Conservation (phyloP, 2,329 filamentous ascomycete genomes). For the Geosmithia putterillii region DNA sequence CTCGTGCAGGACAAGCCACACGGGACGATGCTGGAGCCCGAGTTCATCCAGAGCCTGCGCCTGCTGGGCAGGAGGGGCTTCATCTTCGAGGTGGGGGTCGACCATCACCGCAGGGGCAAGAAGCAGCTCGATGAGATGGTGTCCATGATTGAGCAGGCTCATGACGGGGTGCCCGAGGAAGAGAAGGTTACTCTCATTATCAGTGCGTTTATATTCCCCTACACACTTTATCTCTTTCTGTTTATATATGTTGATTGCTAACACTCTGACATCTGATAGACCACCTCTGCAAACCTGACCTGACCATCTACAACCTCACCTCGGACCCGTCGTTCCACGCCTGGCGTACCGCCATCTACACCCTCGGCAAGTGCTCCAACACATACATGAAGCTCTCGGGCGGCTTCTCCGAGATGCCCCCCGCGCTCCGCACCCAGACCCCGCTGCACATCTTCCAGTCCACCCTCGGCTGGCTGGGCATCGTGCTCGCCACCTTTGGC, state of each 20-base stretch:
- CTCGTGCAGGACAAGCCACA: slow-evolving; percentile 65
- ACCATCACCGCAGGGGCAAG: slow-evolving; percentile 64
- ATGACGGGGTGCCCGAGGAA: slow-evolving; percentile 45
- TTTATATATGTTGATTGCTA: background rate
- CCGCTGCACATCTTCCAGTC: slow-evolving; percentile 47
- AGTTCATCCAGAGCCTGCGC: slow-evolving; percentile 54
- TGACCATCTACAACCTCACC: slow-evolving; percentile 47
- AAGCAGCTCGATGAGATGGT: slow-evolving; percentile 61
- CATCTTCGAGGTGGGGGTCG: slow-evolving; percentile 74
- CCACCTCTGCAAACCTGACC: slow-evolving; percentile 81
- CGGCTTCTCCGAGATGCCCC: slow-evolving; percentile 66
- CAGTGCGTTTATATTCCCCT: slow-evolving; percentile 35
- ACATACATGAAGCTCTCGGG: slow-evolving; percentile 93
- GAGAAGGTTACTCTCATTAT: slow-evolving; percentile 56
- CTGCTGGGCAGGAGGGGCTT: slow-evolving; percentile 51
- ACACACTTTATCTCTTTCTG: background rate
- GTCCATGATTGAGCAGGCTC: slow-evolving; percentile 56
- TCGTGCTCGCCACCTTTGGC: slow-evolving; percentile 62
- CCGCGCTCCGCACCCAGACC: slow-evolving; percentile 32
- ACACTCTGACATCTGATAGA: slow-evolving; percentile 41
- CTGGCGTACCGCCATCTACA: slow-evolving; percentile 59
- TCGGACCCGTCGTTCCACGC: slow-evolving; percentile 47
- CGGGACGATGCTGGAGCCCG: slow-evolving; percentile 49
- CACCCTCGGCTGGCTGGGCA: slow-evolving; percentile 58
- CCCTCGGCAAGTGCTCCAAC: slow-evolving; percentile 49